Conservation (phyloP, 2,329 filamentous ascomycete genomes). For the Colletotrichum sp. region DNA sequence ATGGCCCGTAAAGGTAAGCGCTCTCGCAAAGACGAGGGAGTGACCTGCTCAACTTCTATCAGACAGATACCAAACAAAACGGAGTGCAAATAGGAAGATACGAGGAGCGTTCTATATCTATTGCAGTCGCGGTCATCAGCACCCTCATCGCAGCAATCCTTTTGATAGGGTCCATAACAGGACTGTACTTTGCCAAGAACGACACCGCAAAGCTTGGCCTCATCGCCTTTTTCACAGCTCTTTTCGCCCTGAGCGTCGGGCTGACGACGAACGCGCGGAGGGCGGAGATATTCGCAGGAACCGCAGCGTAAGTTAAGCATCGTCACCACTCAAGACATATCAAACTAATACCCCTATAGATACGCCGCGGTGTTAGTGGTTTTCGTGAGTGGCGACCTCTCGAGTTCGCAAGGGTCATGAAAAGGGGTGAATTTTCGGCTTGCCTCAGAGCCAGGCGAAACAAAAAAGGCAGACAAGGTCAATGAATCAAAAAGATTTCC, state of each 20-base stretch:
- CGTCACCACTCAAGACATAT: not conserved
- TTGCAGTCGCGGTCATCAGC: not conserved
- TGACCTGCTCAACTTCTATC: too few relatives aligned
- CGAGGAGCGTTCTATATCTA: not conserved
- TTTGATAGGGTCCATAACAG: constrained; percentile 10
- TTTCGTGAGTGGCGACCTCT: not conserved
- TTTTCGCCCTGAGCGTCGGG: constrained; percentile 21
- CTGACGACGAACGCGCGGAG: constrained; percentile 21
- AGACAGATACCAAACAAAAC: too few relatives aligned
- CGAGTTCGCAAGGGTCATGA: not conserved
- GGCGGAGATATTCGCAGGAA: constrained; percentile 21
- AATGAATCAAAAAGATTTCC: not conserved
- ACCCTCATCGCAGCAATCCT: not conserved
- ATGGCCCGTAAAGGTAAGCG: too few relatives aligned
- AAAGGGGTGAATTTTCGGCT: not conserved
- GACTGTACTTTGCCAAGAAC: not conserved
- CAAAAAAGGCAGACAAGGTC: not conserved
- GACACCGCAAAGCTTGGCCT: constrained; percentile 14
- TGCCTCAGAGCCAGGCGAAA: not conserved
- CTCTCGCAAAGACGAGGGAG: too few relatives aligned
- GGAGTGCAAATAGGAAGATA: not conserved
- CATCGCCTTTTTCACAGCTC: constrained; percentile 16
- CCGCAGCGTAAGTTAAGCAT: constrained; percentile 12
- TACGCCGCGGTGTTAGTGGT: constrained; percentile 20
- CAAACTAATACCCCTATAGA: not conserved